Evolutionary conservation across 108 stramenopile genomes (phyloP), one percentile per base, ranked within the genome.

Genomic region (Seminavis robusta): DNA sequence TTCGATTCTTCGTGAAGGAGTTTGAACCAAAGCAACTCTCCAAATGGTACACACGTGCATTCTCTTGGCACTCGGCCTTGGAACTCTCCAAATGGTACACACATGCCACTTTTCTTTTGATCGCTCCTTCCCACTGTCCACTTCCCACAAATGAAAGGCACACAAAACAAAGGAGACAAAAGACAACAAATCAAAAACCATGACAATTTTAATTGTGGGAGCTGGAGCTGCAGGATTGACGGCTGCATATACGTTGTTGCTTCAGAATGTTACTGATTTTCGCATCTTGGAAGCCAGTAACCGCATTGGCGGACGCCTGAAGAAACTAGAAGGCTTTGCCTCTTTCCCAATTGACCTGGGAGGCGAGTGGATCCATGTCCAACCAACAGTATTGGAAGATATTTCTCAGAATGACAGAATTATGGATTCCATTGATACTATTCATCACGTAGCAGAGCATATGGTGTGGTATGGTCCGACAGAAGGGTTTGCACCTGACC

Each of bases 181-280:
- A n/a, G n/a, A n/a, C n/a, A n/a, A n/a, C n/a, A n/a, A n/a, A n/a
- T n/a, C n/a, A n/a, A n/a, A n/a, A n/a, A n/a, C n/a, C n/a, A n/a
- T n/a, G n/a, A n/a, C n/a, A n/a, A 36, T 52, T 33, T 20, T 52
- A 2, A 25, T 72, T 19, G 40, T 71, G 0, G 69, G 69, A 24
- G 69, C 69, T 20, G 69, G 69, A 21, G 56, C 63, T 2, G 62
- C 69, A 3, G 69, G 69, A n/a, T 23, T 71, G 15, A 36, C 36
- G 1, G 69, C 69, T 32, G 69, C 56, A 4, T 52, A 51, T 7
- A 19, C 47, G 0, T 47, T 71, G 31, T 40, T 28, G 16, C 36
- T 10, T 10, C 34, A 53, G 4, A 3, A 26, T 9, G 69, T 62
- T 1, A 7, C 59, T 3, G 33, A 64, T 4, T 31, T 33, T 33